phyloP scores from a whole-genome alignment of 371 early-diverging fungal species.

The Synchytrium microbalum region DNA sequence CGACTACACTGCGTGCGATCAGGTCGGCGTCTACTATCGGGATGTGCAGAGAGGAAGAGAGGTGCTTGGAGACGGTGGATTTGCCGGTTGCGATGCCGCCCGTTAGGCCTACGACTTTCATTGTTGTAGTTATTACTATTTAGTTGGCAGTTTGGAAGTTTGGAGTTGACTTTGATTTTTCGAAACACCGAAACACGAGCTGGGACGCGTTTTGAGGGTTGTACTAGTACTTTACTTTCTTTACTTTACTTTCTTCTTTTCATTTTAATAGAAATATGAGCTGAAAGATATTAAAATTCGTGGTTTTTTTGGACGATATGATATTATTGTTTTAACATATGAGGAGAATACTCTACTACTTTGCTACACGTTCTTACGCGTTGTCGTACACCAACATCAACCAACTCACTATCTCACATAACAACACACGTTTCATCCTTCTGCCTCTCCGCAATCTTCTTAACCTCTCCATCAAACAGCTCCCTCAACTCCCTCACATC shows the following conservation, averaged over 20 bases:
- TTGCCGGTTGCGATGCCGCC: conserved; percentile 93
- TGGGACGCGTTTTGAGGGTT: background rate
- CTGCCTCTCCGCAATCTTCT: conserved; percentile 2
- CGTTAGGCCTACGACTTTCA: conserved; percentile 85
- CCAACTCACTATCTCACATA: background rate
- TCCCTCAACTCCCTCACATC: too few relatives aligned
- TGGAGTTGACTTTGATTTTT: background rate
- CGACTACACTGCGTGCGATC: conserved; percentile 80
- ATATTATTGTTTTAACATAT: background rate
- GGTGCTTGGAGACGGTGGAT: conserved; percentile 67
- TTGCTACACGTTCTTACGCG: too few relatives aligned
- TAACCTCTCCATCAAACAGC: too few relatives aligned
- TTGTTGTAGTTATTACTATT: too few relatives aligned
- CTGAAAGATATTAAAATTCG: background rate
- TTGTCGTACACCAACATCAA: too few relatives aligned
- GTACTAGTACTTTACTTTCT: background rate
- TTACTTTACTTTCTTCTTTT: background rate
- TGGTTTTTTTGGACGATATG: background rate
- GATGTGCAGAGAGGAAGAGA: conserved; percentile 35
- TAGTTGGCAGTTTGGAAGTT: background rate
- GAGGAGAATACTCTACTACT: background rate
- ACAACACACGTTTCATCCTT: background rate
- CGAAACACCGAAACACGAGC: background rate
- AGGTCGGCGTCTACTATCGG: conserved; percentile 91
- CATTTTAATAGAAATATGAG: background rate